Evolutionary conservation across 2,329 filamentous ascomycete genomes (phyloP).

Genomic region (Paraconiothyrium brasiliense): DNA sequence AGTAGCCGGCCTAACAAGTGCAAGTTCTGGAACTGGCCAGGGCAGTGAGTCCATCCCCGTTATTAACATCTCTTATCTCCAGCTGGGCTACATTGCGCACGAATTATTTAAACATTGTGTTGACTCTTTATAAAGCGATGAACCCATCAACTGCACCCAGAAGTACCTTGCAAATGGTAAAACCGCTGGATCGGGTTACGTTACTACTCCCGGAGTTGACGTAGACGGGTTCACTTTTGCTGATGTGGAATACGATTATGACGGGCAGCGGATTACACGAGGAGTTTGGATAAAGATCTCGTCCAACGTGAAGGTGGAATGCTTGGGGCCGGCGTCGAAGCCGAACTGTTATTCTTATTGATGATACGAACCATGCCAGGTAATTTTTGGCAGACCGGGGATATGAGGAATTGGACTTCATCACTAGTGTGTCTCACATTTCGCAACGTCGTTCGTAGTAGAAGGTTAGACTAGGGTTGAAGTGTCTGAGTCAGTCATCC

Average conservation of each 20-base stretch:
- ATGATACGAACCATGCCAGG: neutral
- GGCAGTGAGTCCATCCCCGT: neutral
- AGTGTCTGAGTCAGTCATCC: neutral
- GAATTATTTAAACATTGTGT: too few relatives aligned
- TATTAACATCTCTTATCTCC: neutral
- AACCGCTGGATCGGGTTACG: neutral
- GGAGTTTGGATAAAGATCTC: neutral
- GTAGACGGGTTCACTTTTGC: conserved; percentile 1
- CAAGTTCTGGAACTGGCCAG: neutral
- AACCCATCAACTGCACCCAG: neutral
- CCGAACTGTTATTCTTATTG: neutral
- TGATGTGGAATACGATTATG: neutral
- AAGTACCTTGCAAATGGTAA: neutral
- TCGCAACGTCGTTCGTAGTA: neutral
- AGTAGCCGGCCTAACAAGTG: neutral
- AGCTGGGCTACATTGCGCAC: too few relatives aligned
- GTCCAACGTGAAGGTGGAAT: neutral
- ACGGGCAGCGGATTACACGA: neutral
- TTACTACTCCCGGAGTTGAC: neutral
- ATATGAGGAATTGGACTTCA: neutral
- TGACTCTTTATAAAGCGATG: too few relatives aligned
- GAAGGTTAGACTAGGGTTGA: neutral
- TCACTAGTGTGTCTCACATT: too few relatives aligned
- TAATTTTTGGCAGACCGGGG: neutral
- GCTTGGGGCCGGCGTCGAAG: neutral